Evolutionary conservation across 208 protist species (phyloP).

Genomic region (Leishmania braziliensis): DNA sequence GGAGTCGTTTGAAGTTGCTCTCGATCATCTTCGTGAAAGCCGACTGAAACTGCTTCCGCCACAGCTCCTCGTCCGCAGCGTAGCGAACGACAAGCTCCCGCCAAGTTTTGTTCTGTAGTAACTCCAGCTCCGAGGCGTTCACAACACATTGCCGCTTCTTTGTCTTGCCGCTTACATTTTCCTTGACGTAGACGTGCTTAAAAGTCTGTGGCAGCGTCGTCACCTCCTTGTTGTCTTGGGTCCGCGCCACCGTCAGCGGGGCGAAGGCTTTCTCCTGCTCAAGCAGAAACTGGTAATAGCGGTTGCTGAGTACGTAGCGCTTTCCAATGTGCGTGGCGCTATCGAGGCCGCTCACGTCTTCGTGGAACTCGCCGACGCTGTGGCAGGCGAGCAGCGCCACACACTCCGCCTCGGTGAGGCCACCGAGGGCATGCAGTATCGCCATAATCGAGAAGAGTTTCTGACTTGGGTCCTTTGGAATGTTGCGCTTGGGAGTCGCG

Average conservation of each 20-base stretch:
- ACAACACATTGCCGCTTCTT: constrained; percentile 57
- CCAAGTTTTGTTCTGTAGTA: constrained; percentile 61
- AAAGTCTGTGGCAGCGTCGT: constrained; percentile 58
- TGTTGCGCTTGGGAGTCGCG: constrained; percentile 48
- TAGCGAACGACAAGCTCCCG: constrained; percentile 55
- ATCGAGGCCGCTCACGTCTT: constrained; percentile 79
- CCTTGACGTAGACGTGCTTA: constrained; percentile 48
- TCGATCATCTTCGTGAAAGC: constrained; percentile 88
- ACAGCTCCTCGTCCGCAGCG: constrained; percentile 63
- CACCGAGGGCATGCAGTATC: constrained; percentile 64
- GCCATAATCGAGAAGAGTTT: constrained; percentile 47
- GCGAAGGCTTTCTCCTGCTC: constrained; percentile 64
- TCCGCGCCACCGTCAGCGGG: constrained; percentile 57
- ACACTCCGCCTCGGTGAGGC: constrained; percentile 78
- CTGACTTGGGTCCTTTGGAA: constrained; percentile 29
- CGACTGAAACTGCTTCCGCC: constrained; percentile 58
- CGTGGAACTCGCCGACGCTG: constrained; percentile 87
- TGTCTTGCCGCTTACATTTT: constrained; percentile 27
- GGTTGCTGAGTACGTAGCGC: constrained; percentile 74
- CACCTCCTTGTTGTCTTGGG: constrained; percentile 76
- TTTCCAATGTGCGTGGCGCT: constrained; percentile 66
- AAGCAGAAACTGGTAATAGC: constrained; percentile 80
- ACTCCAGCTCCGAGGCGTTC: constrained; percentile 63
- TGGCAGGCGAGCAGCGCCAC: constrained; percentile 86
- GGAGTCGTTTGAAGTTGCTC: constrained; percentile 74